These are phyloP conservation scores for Calycina herbarum DNA, from an alignment of 2,329 filamentous ascomycete genomes.

Conservation along the genomic window DNA sequence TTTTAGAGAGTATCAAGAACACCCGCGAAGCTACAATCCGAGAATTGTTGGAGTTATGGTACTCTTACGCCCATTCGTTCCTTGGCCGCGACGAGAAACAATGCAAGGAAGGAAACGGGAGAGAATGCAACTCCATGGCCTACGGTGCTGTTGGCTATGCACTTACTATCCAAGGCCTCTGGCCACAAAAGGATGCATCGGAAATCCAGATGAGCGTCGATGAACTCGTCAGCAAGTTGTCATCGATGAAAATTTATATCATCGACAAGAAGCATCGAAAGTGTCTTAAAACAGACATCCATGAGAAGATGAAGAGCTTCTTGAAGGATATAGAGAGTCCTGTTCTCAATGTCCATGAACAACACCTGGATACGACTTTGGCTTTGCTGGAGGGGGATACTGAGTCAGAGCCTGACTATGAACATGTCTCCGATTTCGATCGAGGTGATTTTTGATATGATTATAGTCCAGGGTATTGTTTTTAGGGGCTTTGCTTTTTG, in stretches of 20 bases:
- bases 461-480: background rate
- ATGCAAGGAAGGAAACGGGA: background rate
- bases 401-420: background rate
- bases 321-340: background rate
- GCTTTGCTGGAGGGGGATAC: background rate
- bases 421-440: background rate
- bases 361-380: background rate
- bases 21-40: background rate
- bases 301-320: background rate
- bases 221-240: background rate
- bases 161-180: background rate
- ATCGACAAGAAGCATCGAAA: background rate
- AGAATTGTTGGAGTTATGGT: slow-evolving; percentile 5
- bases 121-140: background rate
- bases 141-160: background rate
- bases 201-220: slow-evolving; percentile 4
- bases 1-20: slow-evolving; percentile 8
- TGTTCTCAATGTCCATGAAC: background rate
- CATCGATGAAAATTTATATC: background rate
- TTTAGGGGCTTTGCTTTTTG: background rate
- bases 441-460: background rate
- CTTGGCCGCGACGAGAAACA: background rate
- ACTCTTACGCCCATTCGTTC: background rate
- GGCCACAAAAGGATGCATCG: background rate
- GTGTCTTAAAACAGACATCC: slow-evolving; percentile 1